Percentiles rank a stretch among this genome's conserved stretches.
Conservation (phyloP, 1,139 yeast genomes). For the Yamadazyma jaroonii region DNA sequence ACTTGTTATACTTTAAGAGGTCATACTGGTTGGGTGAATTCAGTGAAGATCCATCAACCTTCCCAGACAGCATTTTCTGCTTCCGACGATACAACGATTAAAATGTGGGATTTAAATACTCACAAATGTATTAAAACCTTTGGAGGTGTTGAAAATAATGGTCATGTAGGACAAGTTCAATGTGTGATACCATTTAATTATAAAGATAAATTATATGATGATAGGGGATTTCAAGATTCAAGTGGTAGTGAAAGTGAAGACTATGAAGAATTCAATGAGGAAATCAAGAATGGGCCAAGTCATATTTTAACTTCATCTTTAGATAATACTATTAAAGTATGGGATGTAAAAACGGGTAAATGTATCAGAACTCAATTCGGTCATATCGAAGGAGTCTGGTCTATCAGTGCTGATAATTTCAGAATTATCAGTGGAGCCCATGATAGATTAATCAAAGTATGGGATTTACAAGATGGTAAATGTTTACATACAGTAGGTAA, state of each 20-base stretch:
- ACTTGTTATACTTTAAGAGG: constrained; percentile 92
- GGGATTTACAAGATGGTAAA: constrained; percentile 94
- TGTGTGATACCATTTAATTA: constrained; percentile 81
- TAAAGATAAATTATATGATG: constrained; percentile 48
- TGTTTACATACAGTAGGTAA: constrained; percentile 90
- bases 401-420: constrained; percentile 91
- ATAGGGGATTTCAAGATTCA: constrained; percentile 16
- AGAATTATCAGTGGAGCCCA: constrained; percentile 93
- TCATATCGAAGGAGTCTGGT: constrained; percentile 97
- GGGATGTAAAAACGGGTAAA: constrained; percentile 86
- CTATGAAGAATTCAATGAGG: constrained; percentile 8
- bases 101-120: constrained; percentile 90
- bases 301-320: constrained; percentile 84
- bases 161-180: constrained; percentile 86
- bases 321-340: constrained; percentile 89
- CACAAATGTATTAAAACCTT: constrained; percentile 78
- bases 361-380: constrained; percentile 95
- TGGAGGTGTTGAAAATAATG: constrained; percentile 67
- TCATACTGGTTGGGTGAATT: constrained; percentile 88
- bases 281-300: constrained; percentile 48
- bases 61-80: constrained; percentile 82
- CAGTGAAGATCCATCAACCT: constrained; percentile 79
- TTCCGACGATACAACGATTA: constrained; percentile 85
- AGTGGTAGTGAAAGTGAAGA: constrained; percentile 27
- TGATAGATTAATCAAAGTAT: constrained; percentile 83